Base-by-base conservation (phyloP, 1,139 yeast genomes). In the Meyerozyma sp. region DNA sequence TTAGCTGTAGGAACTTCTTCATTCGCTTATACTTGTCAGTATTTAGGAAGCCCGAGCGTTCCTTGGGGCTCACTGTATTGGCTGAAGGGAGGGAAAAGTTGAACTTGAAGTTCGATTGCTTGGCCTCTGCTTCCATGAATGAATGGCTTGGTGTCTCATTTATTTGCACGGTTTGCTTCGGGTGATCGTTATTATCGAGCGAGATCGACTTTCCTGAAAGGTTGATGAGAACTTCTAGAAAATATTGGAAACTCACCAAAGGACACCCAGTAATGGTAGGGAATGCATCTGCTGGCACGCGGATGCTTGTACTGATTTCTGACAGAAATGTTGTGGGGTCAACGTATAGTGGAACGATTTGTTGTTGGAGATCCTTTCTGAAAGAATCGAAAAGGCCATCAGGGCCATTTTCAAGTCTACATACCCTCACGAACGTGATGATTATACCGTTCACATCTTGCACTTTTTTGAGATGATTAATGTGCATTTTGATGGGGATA, bases 221-320 rank as follows among this genome's bases (percentile, higher is more conserved):
- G 56, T 89, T 90, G 21, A 86, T 79, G 45, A 89, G 73, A 1
- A 85, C 93, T 58, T 90, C 97, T 14, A 90, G 70, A 57, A 85
- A 87, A 59, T 90, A 90, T 55, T 87, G 94, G 61, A 90, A 90
- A 2, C 90, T 77, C 5, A 89, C 89, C 41, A 84, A 66, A 1
- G 82, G 82, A 47, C 88, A 80, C 2, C 87, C 87, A 35, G 78
- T 75, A 11, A 89, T 84, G 0, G 96, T 86, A 0, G 96, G 95
- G 58, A 90, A 88, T 1, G 88, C 82, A 54, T 90, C 96, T 0
- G 87, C 79, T 0, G 97, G 96, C 0, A 90, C 82, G 48, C 83
- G 70, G 21, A 90, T 63, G 40, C 79, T 77, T 1, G 91, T 79
- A 34, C 78, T 77, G 5, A 84, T 73, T 36, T 78, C 83, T 28